Percentiles rank a stretch among this genome's conserved stretches.
These are phyloP conservation scores for Pythium plurisporium DNA, from an alignment of 352 stramenopile species.

Conservation along the genomic window DNA sequence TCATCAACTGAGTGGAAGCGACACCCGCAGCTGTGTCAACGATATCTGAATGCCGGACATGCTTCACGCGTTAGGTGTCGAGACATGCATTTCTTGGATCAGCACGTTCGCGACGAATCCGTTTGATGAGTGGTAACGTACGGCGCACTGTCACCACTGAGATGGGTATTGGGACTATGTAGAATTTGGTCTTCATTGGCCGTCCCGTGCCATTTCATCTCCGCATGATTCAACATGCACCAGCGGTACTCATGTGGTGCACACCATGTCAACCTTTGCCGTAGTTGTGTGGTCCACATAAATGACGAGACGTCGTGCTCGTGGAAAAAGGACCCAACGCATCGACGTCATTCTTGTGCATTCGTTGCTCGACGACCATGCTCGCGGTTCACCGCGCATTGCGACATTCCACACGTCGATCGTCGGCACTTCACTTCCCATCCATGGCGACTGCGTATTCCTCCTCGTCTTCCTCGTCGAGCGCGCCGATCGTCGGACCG, in stretches of 20 bases:
- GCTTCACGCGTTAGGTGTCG: no score
- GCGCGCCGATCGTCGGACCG: conserved; percentile 12
- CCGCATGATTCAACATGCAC: not conserved
- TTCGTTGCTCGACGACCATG: conserved; percentile 2
- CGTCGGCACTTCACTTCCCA: not conserved
- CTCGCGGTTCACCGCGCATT: not conserved
- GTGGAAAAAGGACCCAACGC: no score
- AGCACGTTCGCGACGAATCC: no score
- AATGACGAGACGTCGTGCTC: not conserved
- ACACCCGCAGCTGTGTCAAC: no score
- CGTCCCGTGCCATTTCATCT: no score
- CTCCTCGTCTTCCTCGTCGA: not conserved
- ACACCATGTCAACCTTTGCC: not conserved
- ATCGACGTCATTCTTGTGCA: not conserved
- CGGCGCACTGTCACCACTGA: no score
- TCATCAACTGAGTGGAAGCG: no score
- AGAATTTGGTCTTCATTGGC: not conserved
- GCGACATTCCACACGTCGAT: not conserved
- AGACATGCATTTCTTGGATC: no score
- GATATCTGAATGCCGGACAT: no score
- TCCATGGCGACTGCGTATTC: not conserved
- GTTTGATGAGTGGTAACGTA: no score
- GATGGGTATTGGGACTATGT: no score
- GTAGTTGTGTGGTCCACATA: conserved; percentile 3
- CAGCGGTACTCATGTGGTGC: not conserved